Conservation (phyloP, 2,329 filamentous ascomycete species). For the Penicillium janthinellum region DNA sequence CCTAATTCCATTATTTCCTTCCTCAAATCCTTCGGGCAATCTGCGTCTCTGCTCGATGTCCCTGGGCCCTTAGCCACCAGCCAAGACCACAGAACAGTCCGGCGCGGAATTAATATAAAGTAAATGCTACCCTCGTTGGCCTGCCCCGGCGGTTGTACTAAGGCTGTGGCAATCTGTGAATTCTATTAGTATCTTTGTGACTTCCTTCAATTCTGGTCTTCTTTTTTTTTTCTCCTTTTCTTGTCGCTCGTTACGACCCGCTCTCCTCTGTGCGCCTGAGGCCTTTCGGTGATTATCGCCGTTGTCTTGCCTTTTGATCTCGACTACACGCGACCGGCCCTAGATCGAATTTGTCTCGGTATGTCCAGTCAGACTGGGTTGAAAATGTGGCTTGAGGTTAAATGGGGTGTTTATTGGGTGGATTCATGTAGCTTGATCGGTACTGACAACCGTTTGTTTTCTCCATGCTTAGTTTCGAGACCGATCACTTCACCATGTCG, state of each 20-base stretch:
- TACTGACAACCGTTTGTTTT: background rate
- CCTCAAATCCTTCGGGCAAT: background rate
- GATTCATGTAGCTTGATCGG: background rate
- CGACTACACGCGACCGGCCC: background rate
- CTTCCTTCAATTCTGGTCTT: background rate
- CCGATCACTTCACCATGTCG: constrained; percentile 18
- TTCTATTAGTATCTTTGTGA: background rate
- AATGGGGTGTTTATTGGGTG: background rate
- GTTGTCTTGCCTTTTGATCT: background rate
- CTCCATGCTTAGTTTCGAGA: background rate
- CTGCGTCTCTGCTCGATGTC: background rate
- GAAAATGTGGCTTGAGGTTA: background rate
- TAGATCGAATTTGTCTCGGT: background rate
- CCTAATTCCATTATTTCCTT: background rate
- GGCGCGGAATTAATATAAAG: constrained; percentile 1
- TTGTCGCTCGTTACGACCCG: constrained; percentile 8
- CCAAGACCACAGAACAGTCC: background rate
- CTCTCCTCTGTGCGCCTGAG: background rate
- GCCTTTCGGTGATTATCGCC: background rate
- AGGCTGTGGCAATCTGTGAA: background rate
- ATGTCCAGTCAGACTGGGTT: background rate
- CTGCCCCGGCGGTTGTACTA: background rate
- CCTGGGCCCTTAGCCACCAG: background rate
- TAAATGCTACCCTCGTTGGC: background rate
- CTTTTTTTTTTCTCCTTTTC: constrained; percentile 1